Evolutionary conservation across 139 green algal species (phyloP), one percentile per base, ranked within the genome.

Genomic region (Chlorella sp.): DNA sequence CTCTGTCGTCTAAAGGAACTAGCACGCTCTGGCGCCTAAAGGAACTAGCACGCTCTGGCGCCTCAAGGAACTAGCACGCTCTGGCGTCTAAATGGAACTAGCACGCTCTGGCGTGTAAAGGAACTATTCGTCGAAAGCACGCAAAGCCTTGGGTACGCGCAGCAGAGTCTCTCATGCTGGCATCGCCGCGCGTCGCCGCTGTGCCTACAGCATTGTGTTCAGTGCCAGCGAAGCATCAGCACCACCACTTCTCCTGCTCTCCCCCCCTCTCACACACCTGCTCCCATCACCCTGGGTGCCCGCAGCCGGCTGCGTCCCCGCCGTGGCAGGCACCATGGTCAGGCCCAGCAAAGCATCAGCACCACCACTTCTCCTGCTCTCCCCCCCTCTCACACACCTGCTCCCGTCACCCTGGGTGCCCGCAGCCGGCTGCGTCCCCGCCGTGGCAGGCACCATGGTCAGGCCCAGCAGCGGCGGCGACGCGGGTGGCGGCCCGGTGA

Each of bases 401-500:
- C n/a, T n/a, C n/a, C n/a, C n/a, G n/a, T n/a, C n/a, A n/a, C n/a
- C n/a, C n/a, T n/a, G n/a, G n/a, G n/a, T n/a, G n/a, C n/a, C n/a
- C n/a, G n/a, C n/a, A n/a, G n/a, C n/a, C n/a, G n/a, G n/a, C n/a
- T n/a, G n/a, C n/a, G n/a, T n/a, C n/a, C n/a, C n/a, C n/a, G n/a
- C 51, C 14, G 14, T n/a, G 3, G 61, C 27, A 2, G 61, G 61
- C 27, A 67, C 61, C 61, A 67, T 67, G n/a, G 61, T 30, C 23
- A 67, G 61, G 61, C 61, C 61, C 27, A 67, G 61, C 27, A 67
- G n/a, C 2, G 61, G 61, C 3, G 61, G 61, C 3, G 61, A 4
- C 2, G 61, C 61, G 61, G 61, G 61, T 35, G 61, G 61, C 2
- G 61, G 61, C 2, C 61, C 61, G 27, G 61, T 67, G 61, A 67